Percentiles rank a stretch among this genome's conserved stretches.
Conservation (phyloP, 192 early-diverging fungal genomes). For the Glomus cerebriforme region DNA sequence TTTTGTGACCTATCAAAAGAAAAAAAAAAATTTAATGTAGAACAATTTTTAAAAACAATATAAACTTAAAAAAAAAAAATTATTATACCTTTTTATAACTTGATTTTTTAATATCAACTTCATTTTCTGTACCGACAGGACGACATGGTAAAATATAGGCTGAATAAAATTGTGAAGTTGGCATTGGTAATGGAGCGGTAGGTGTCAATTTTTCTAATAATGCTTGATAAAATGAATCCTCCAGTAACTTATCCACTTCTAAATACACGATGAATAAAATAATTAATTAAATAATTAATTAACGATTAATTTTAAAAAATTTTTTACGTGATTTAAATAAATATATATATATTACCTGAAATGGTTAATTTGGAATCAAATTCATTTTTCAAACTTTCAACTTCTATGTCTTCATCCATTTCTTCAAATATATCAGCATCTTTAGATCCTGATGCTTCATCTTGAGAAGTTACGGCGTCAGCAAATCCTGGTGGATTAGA, state of each 20-base stretch:
- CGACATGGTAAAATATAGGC: slow-evolving; percentile 72
- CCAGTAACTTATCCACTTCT: slow-evolving; percentile 79
- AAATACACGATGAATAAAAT: slow-evolving; percentile 32
- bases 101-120: slow-evolving; percentile 83
- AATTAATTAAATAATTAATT: slow-evolving; percentile 19
- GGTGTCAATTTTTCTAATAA: slow-evolving; percentile 69
- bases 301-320: too few species aligned
- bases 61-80: neutral
- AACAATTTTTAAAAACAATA: neutral
- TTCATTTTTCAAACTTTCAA: neutral
- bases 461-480: neutral
- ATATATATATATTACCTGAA: neutral
- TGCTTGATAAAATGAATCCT: slow-evolving; percentile 67
- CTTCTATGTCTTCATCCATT: neutral
- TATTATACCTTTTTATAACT: slow-evolving; percentile 71
- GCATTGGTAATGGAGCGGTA: slow-evolving; percentile 68
- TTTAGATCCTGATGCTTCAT: slow-evolving; percentile 35
- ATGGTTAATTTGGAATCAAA: neutral
- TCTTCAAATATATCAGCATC: slow-evolving; percentile 24
- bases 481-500: slow-evolving; percentile 55
- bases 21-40: neutral
- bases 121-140: slow-evolving; percentile 50
- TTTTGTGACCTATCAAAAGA: slow-evolving; percentile 57
- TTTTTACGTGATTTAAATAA: neutral
- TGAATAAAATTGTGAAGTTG: slow-evolving; percentile 74